Base-by-base conservation (phyloP, 306 rosid genomes). In the Dryas alaskensis region DNA sequence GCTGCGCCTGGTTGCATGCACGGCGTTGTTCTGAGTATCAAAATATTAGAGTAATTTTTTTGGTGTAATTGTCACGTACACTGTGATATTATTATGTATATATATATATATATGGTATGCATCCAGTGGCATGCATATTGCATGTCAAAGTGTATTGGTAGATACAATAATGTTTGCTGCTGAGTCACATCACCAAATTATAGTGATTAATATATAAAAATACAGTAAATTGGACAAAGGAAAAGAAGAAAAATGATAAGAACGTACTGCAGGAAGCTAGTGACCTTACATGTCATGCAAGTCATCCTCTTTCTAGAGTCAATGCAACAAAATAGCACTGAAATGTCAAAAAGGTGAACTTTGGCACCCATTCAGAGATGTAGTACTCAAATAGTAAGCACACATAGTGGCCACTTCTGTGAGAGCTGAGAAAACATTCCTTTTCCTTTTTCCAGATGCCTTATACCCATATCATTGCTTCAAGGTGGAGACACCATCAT, bases 401-500 rank as follows among this genome's bases (percentile, higher is more conserved):
- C 77, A 70, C 75, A 80, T 25, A 46, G 76, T 76, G 89, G 63
- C 76, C 73, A 80, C 55, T 16, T 67, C 10, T 16, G 8, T 5
- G n/a, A 10, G 37, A 31, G 37, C 48, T 31, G 46, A 60, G n/a
- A 62, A 44, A 13, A 31, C 31, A 45, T 14, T 62, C 49, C 72
- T 59, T 69, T 75, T 54, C 69, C 65, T 82, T 81, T 83, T 54
- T 73, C 72, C 69, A 79, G 74, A 39, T 78, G 84, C 80, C 52
- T 76, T 75, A 70, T 54, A 4, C 76, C 74, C 64, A 44, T 80
- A 68, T 73, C 77, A 65, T 64, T n/a, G 72, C 76, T 66, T 79
- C 80, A 70, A 67, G 59, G 69, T 58, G 77, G 85, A 82, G 83
- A 88, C 97, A 89, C 60, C 80, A 89, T 92, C 83, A 89, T 89